Base-by-base conservation (phyloP, 2,329 filamentous ascomycete species). In the Ceratocystiopsis brevicomis region DNA sequence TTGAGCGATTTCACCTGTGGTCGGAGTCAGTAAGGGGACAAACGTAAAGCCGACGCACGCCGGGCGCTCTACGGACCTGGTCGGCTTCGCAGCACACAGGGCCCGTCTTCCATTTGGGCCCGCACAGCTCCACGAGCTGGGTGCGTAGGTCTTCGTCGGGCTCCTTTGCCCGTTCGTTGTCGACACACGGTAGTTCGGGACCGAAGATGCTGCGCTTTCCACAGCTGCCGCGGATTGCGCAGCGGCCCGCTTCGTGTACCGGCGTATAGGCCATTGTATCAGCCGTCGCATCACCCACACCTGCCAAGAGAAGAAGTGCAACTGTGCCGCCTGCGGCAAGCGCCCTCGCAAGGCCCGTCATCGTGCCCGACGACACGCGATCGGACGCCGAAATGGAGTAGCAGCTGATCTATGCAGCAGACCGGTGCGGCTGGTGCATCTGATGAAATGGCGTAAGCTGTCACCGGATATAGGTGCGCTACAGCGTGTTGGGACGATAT, bases 151-250 rank as follows among this genome's bases (percentile, higher is more conserved):
- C 71, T 9, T 73, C 69, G 18, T 81, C 74, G 2, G 88, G 88
- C 33, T 81, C 71, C 49, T 77, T 67, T 34, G 90, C 90, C 34
- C 78, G 65, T 4, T 70, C 86, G 57, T 98, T 98, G 62, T 98
- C 88, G 14, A 87, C 77, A 57, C 90, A 98, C 4, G 90, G 90
- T 47, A 96, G 68, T 52, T 93, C 76, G 45, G 84, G 81, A 44
- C 86, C 84, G 54, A 96, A 96, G 58, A 90, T 81, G 49, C 80
- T 79, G 61, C 88, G 79, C 60, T 86, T 87, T 40, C 90, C 90
- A 57, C 90, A 98, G 49, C 92, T 81, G 9, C 86, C 86, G 41
- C 88, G 76, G 49, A 96, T 84, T 1, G 88, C 85, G 60, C 88
- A 96, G 50, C 88, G 73, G 37, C 88, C 88, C 41, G 78, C 67